Evolutionary conservation across 2,329 filamentous ascomycete species (phyloP).

Genomic region (Teratosphaeria gauchensis): DNA sequence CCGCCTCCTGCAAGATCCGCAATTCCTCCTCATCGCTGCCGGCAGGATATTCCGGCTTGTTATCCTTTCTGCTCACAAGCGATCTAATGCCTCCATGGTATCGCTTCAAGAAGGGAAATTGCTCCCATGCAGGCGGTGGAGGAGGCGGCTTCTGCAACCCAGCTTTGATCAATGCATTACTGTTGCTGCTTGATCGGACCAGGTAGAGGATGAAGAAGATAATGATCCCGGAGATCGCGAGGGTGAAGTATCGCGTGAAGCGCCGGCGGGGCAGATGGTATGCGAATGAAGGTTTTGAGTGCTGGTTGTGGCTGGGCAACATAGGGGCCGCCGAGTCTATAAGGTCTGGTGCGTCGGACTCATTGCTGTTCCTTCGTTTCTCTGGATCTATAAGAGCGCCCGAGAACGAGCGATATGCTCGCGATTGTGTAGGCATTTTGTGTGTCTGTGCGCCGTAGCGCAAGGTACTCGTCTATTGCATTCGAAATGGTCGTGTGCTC

Average conservation of each 20-base stretch:
- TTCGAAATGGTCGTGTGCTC: not conserved
- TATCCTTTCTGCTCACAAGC: constrained; percentile 55
- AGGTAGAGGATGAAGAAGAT: constrained; percentile 69
- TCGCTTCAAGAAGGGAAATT: constrained; percentile 72
- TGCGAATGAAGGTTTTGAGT: constrained; percentile 20
- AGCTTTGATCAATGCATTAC: constrained; percentile 46
- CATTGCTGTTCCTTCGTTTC: constrained; percentile 28
- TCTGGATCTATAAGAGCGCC: constrained; percentile 27
- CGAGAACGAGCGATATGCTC: constrained; percentile 22
- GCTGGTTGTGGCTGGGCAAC: constrained; percentile 16
- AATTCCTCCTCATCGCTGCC: constrained; percentile 49
- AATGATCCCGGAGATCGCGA: constrained; percentile 59
- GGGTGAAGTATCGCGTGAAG: constrained; percentile 69
- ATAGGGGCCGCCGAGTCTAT: constrained; percentile 17
- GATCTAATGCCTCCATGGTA: constrained; percentile 83
- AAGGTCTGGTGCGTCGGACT: constrained; percentile 25
- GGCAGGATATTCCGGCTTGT: constrained; percentile 71
- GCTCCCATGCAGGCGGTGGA: constrained; percentile 70
- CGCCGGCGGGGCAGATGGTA: constrained; percentile 39
- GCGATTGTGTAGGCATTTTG: not conserved
- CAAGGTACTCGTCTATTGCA: not conserved
- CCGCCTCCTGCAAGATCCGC: constrained; percentile 25
- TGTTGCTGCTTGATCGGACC: constrained; percentile 38
- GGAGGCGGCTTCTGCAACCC: constrained; percentile 43
- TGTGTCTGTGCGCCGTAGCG: not conserved